Evolutionary conservation across 2,329 filamentous ascomycete species (phyloP).

Genomic region (Aspergillus caelatus): DNA sequence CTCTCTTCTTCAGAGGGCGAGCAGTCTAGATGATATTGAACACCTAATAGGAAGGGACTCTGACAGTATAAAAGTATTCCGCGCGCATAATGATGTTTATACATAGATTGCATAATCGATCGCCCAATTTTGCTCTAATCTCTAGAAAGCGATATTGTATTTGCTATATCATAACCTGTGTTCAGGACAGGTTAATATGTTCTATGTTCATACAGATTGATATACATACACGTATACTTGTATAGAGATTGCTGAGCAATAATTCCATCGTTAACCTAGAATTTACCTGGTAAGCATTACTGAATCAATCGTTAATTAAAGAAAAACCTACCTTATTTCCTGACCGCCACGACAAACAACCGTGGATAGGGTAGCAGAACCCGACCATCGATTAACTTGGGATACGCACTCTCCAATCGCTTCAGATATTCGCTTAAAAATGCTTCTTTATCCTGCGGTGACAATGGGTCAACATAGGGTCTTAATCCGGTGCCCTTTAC

Average conservation of each 20-base stretch:
- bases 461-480: slow-evolving; percentile 57
- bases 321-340: not conserved
- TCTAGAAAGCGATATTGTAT: too few species aligned
- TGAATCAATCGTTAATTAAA: not conserved
- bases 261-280: not conserved
- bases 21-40: too few species aligned
- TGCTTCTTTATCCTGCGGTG: slow-evolving; percentile 40
- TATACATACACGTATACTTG: not conserved
- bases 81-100: not conserved
- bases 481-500: slow-evolving; percentile 60
- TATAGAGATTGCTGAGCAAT: not conserved
- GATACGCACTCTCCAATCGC: slow-evolving; percentile 50
- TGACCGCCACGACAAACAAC: slow-evolving; percentile 57
- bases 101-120: not conserved
- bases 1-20: too few species aligned
- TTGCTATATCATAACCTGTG: not conserved
- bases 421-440: slow-evolving; percentile 54
- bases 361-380: slow-evolving; percentile 60
- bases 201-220: not conserved
- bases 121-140: too few species aligned
- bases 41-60: too few species aligned
- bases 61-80: not conserved
- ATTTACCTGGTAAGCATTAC: not conserved
- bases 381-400: slow-evolving; percentile 51
- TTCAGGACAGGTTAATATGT: not conserved